These are phyloP conservation scores for Monosporozyma unispora DNA, from an alignment of 805 yeast genomes.

Conservation along the genomic window DNA sequence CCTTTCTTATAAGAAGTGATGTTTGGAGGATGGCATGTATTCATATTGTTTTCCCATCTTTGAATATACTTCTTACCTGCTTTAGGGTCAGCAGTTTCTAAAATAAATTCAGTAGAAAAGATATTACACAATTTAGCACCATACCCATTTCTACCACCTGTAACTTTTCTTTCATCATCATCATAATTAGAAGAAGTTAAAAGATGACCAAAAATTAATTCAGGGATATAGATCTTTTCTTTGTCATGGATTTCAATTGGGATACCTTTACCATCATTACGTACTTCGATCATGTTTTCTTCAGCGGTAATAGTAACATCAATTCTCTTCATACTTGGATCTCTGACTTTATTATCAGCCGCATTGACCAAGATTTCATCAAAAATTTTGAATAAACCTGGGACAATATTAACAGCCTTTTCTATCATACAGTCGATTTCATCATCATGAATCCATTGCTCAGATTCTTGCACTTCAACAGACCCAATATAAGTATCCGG, in stretches of 20 bases:
- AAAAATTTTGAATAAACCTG: conserved; percentile 91
- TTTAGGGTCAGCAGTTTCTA: conserved; percentile 79
- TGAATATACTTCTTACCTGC: conserved; percentile 62
- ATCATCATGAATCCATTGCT: conserved; percentile 80
- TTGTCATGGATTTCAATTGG: conserved; percentile 89
- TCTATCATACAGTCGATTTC: conserved; percentile 51
- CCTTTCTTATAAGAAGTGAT: conserved; percentile 45
- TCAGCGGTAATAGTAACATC: conserved; percentile 77
- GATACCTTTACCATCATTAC: conserved; percentile 91
- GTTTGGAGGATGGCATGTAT: conserved; percentile 62
- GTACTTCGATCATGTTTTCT: conserved; percentile 63
- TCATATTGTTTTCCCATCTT: conserved; percentile 84
- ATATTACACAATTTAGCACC: conserved; percentile 98
- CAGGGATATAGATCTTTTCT: conserved; percentile 90
- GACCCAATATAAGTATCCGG: conserved; percentile 98
- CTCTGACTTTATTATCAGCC: conserved; percentile 96
- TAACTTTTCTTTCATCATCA: conserved; percentile 88
- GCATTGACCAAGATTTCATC: conserved; percentile 97
- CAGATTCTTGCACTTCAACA: conserved; percentile 67
- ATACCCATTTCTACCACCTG: conserved; percentile 97
- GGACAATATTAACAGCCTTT: conserved; percentile 69
- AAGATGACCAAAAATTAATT: conserved; percentile 89
- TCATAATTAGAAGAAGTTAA: conserved; percentile 94
- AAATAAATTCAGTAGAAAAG: conserved; percentile 75
- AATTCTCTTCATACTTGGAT: conserved; percentile 77